Evolutionary conservation across 306 rosid genomes (phyloP).

Genomic region (Urtica urens): DNA sequence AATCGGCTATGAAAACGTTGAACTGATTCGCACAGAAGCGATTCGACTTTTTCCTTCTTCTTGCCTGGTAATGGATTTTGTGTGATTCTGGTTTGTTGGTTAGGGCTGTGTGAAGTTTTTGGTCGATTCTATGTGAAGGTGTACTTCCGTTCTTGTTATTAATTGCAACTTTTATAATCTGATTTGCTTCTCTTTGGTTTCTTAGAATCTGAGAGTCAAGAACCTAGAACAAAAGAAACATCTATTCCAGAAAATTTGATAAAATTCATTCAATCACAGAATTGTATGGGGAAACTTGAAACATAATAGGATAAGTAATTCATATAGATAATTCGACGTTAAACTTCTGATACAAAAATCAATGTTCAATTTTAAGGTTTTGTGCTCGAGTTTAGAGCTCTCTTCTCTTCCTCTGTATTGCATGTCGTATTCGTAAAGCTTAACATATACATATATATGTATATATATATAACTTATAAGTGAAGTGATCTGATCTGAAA

Average conservation of each 20-base stretch:
- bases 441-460: slow-evolving; percentile 4
- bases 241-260: not conserved
- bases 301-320: slow-evolving; percentile 1
- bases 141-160: too few species aligned
- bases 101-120: not conserved
- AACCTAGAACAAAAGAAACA: not conserved
- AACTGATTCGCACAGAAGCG: not conserved
- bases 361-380: too few species aligned
- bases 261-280: not conserved
- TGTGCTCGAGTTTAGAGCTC: not conserved
- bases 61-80: too few species aligned
- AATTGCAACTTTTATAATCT: too few species aligned
- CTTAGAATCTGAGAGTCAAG: not conserved
- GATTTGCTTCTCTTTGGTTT: not conserved
- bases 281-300: not conserved
- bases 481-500: slow-evolving; percentile 10
- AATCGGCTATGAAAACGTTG: too few species aligned
- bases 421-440: slow-evolving; percentile 1
- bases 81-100: too few species aligned
- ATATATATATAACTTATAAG: too few species aligned
- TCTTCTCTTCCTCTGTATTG: not conserved
- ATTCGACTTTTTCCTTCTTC: not conserved
- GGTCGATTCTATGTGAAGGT: not conserved
- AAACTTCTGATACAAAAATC: too few species aligned
- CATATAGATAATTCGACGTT: too few species aligned